phyloP scores from a whole-genome alignment of 768 basidiomycete genomes.

The Mycena polygramma region DNA sequence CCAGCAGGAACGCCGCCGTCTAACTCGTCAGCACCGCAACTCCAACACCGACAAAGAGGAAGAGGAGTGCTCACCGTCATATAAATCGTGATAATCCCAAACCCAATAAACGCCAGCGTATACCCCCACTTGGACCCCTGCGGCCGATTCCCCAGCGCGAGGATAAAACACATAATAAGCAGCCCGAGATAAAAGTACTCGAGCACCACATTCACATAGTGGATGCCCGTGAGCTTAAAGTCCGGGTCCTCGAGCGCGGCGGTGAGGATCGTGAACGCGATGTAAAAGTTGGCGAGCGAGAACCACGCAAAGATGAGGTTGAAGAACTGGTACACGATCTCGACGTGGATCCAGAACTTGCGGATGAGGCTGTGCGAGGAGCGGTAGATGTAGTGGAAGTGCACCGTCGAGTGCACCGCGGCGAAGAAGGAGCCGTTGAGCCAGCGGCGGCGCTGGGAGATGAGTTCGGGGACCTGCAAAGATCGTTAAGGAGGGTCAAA shows the following conservation, averaged over 20 bases:
- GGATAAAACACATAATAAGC: slow-evolving; percentile 88
- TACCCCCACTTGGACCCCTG: slow-evolving; percentile 93
- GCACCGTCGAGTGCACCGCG: slow-evolving; percentile 89
- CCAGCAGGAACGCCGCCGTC: slow-evolving; percentile 85
- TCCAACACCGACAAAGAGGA: no score
- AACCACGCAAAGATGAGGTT: slow-evolving; percentile 97
- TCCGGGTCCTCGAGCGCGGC: slow-evolving; percentile 77
- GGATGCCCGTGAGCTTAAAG: slow-evolving; percentile 72
- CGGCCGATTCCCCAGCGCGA: slow-evolving; percentile 91
- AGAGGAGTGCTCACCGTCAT: slow-evolving; percentile 77
- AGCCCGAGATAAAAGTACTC: slow-evolving; percentile 92
- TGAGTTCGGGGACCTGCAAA: slow-evolving; percentile 85
- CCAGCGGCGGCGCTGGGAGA: slow-evolving; percentile 96
- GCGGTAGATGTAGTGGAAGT: slow-evolving; percentile 96
- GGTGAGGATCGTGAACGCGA: slow-evolving; percentile 85
- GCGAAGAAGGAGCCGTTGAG: slow-evolving; percentile 99
- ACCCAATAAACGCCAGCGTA: slow-evolving; percentile 87
- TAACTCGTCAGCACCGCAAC: slow-evolving; percentile 44
- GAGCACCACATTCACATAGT: slow-evolving; percentile 81
- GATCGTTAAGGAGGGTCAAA: no score
- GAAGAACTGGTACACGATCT: slow-evolving; percentile 91
- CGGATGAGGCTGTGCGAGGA: slow-evolving; percentile 84
- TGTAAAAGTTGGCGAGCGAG: slow-evolving; percentile 90
- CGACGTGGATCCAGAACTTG: slow-evolving; percentile 96
- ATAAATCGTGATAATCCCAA: slow-evolving; percentile 92